Evolutionary conservation across 2,329 filamentous ascomycete genomes (phyloP), one percentile per base, ranked within the genome.

Genomic region (Colletotrichum filicis): DNA sequence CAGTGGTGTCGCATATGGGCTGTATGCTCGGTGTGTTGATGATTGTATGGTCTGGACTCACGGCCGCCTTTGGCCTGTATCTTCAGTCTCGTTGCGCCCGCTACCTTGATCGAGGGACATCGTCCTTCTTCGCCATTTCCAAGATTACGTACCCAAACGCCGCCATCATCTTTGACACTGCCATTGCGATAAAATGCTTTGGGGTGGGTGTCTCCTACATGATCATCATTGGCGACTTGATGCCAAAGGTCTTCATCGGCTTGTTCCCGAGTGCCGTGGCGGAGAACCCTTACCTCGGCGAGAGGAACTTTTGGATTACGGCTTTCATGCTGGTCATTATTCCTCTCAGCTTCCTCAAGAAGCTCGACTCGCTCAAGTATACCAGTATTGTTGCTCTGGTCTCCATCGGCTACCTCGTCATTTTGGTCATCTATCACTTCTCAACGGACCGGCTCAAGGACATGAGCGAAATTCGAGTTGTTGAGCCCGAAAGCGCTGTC

Each of bases 171-270:
- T 99, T 99, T 82, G 97, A 99, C 83, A 92, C 93, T 7, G 97
- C 97, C 6, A 99, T 99, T 80, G 95, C 96, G 14, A 92, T 99
- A 80, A 99, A 99, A 82, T 99, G 97, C 83, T 99, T 99, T 80
- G 97, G 97, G 49, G 97, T 99, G 11, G 97, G 94, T 26, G 94
- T 98, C 73, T 98, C 95, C 78, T 99, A 99, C 84, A 90, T 99
- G 78, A 99, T 99, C 79, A 98, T 99, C 79, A 98, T 99, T 77
- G 97, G 97, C 63, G 97, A 99, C 81, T 86, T 99, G 75, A 99
- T 99, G 97, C 97, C 97, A 1, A 96, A 95, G 52, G 97, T 99
- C 11, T 92, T 97, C 28, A 85, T 91, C 74, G 97, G 95, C 5
- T 96, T 99, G 82, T 90, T 91, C 74, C 88, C 89, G 60, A 85